phyloP scores from a whole-genome alignment of 2,329 filamentous ascomycete genomes.

The Fusarium fujikuroi region DNA sequence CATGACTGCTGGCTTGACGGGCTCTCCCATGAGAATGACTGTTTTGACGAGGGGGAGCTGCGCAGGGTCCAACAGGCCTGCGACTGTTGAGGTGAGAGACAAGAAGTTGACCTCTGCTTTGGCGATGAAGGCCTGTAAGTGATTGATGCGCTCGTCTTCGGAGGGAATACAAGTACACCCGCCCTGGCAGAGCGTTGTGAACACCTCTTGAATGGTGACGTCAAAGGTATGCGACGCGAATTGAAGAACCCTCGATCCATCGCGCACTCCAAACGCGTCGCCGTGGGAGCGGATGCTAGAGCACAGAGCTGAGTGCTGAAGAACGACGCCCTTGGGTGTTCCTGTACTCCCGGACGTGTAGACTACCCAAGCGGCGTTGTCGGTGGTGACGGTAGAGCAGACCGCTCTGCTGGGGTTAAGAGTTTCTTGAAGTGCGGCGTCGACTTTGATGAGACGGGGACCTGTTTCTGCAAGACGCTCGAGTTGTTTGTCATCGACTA shows the following conservation, averaged over 20 bases:
- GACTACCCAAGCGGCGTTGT: background rate
- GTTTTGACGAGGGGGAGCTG: background rate
- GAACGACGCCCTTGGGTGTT: background rate
- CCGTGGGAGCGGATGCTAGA: slow-evolving; percentile 5
- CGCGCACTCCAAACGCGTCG: background rate
- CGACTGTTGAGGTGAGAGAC: background rate
- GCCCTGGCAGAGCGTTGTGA: background rate
- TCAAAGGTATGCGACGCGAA: slow-evolving; percentile 5
- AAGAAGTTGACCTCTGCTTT: background rate
- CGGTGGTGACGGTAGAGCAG: background rate
- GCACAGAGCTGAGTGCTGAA: background rate
- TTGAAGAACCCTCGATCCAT: background rate
- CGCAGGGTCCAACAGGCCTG: background rate
- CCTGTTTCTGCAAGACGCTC: background rate
- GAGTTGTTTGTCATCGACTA: background rate
- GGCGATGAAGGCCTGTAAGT: background rate
- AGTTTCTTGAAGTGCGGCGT: background rate
- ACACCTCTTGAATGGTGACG: background rate
- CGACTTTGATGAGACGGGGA: background rate
- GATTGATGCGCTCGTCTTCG: slow-evolving; percentile 3
- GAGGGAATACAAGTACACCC: slow-evolving; percentile 1
- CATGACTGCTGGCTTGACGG: slow-evolving; percentile 2
- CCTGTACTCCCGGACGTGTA: slow-evolving; percentile 4
- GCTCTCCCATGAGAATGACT: background rate
- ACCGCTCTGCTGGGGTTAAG: background rate